Percentiles rank a stretch among this genome's conserved stretches.
Evolutionary conservation across 768 basidiomycete genomes (phyloP).

Genomic region (Chalciporus sphaerocephalus): DNA sequence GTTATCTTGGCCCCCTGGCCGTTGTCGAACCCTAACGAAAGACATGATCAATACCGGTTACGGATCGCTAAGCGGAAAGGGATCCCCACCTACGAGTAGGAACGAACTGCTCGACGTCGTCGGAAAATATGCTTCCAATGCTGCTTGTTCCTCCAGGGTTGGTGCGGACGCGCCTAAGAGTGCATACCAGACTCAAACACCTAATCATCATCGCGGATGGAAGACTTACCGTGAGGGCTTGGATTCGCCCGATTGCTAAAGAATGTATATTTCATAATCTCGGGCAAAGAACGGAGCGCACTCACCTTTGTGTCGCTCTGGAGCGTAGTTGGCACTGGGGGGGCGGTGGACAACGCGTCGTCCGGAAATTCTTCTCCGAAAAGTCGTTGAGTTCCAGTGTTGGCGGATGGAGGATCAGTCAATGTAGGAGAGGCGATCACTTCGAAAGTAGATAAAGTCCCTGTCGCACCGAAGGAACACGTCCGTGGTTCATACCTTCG

Average conservation of each 20-base stretch:
- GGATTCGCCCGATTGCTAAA: conserved; percentile 11
- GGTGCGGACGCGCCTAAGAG: conserved; percentile 32
- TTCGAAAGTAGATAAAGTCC: background rate
- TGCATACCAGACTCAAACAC: conserved; percentile 9
- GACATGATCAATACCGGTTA: background rate
- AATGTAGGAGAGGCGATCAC: conserved; percentile 12
- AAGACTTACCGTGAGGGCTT: conserved; percentile 49
- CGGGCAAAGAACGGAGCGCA: background rate
- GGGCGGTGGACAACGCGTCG: conserved; percentile 59
- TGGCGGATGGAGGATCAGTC: conserved; percentile 1
- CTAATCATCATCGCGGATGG: background rate
- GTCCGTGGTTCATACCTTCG: conserved; percentile 8
- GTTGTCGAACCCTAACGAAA: conserved; percentile 53
- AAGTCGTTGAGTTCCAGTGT: conserved; percentile 4
- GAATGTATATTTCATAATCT: no score
- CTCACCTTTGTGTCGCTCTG: conserved; percentile 1
- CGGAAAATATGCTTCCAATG: conserved; percentile 42
- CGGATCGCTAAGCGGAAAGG: background rate
- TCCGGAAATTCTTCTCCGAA: conserved; percentile 41
- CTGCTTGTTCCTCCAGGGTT: conserved; percentile 28
- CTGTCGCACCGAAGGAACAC: conserved; percentile 1
- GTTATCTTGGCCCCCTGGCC: conserved; percentile 63
- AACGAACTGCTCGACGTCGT: conserved; percentile 49
- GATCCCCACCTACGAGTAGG: conserved; percentile 60
- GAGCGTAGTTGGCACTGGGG: conserved; percentile 29